phyloP scores from a whole-genome alignment of 2,329 filamentous ascomycete genomes.

The Arachnopeziza araneosa region DNA sequence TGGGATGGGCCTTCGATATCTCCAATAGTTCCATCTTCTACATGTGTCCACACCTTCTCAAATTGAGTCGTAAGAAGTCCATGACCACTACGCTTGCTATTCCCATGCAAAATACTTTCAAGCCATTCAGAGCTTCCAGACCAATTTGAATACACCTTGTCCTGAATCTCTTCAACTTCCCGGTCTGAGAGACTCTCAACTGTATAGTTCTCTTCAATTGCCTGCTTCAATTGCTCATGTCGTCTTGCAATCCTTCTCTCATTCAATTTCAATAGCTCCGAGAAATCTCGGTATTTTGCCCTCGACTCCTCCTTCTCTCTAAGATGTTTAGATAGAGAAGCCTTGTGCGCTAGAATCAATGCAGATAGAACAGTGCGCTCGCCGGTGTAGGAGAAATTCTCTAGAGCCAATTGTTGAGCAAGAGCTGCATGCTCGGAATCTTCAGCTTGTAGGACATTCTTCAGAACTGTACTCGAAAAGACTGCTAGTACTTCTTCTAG shows the following conservation, averaged over 20 bases:
- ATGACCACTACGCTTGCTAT: conserved; percentile 50
- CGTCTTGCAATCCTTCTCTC: conserved; percentile 51
- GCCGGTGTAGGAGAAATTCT: conserved; percentile 52
- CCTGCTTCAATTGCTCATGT: conserved; percentile 39
- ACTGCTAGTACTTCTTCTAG: conserved; percentile 79
- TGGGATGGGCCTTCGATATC: conserved; percentile 47
- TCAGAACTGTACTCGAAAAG: conserved; percentile 79
- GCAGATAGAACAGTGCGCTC: conserved; percentile 53
- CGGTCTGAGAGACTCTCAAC: conserved; percentile 15
- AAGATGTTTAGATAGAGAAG: conserved; percentile 55
- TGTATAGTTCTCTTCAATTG: conserved; percentile 26
- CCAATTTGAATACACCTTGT: conserved; percentile 68
- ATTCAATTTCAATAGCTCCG: conserved; percentile 58
- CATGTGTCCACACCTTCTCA: conserved; percentile 63
- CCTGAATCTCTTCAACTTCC: conserved; percentile 45
- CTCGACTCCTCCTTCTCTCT: conserved; percentile 54
- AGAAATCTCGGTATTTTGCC: conserved; percentile 57
- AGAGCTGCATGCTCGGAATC: conserved; percentile 40
- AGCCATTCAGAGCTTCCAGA: conserved; percentile 71
- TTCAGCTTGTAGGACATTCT: conserved; percentile 53
- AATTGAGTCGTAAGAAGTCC: conserved; percentile 62
- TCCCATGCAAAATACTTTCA: conserved; percentile 63
- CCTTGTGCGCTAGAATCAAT: conserved; percentile 68
- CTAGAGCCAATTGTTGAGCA: conserved; percentile 51
- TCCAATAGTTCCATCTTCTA: conserved; percentile 52